Evolutionary conservation across 352 stramenopile species (phyloP).

Genomic region (Pythium brassicae): DNA sequence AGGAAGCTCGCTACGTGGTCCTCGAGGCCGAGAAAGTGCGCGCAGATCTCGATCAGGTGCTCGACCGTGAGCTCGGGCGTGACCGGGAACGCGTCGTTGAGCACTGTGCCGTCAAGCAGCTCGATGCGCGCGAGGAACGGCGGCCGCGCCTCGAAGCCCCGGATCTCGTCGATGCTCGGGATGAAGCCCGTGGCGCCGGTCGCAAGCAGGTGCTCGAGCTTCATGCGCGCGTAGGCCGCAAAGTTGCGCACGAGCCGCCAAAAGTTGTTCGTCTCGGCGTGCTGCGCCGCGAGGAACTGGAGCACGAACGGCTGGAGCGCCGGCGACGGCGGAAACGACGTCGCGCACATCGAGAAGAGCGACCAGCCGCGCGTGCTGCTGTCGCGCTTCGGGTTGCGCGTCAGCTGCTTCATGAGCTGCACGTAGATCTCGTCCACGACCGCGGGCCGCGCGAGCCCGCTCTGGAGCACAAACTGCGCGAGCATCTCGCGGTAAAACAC

Average conservation of each 20-base stretch:
- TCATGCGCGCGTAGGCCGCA: constrained; percentile 88
- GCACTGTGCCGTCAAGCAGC: constrained; percentile 87
- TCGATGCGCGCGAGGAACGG: constrained; percentile 93
- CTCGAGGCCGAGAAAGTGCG: constrained; percentile 88
- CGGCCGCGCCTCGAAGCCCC: constrained; percentile 89
- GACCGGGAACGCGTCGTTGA: constrained; percentile 90
- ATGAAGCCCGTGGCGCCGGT: constrained; percentile 91
- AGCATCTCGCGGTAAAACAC: constrained; percentile 93
- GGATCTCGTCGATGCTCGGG: constrained; percentile 91
- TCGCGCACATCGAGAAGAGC: constrained; percentile 90
- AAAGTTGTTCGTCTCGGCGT: constrained; percentile 63
- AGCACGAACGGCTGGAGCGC: constrained; percentile 89
- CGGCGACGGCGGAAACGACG: constrained; percentile 86
- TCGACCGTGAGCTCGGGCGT: constrained; percentile 90
- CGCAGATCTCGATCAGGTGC: constrained; percentile 91
- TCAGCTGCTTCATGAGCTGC: constrained; percentile 93
- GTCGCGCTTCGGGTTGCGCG: constrained; percentile 89
- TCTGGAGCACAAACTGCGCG: constrained; percentile 91
- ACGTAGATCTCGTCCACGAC: constrained; percentile 94
- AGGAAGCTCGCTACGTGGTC: constrained; percentile 83
- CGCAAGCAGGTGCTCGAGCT: constrained; percentile 87
- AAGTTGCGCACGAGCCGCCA: constrained; percentile 84
- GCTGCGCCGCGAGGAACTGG: constrained; percentile 87
- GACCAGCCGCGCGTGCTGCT: constrained; percentile 90
- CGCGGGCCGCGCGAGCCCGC: constrained; percentile 80